Conservation (phyloP, 176 grass and related monocot genomes). For the Avena insularis region DNA sequence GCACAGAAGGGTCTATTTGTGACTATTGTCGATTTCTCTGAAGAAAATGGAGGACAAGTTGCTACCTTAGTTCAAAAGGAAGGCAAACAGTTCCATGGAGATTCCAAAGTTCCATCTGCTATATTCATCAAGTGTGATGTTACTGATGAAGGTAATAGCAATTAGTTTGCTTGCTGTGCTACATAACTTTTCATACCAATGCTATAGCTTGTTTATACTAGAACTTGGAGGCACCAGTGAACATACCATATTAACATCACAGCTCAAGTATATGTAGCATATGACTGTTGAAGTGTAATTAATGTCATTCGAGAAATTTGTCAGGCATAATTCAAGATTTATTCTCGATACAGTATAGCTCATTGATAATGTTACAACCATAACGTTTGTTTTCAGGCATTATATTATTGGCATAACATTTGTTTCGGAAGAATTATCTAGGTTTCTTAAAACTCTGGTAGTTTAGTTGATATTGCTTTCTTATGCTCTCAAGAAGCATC, state of each 20-base stretch:
- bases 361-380: neutral
- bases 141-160: slow-evolving; percentile 60
- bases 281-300: neutral
- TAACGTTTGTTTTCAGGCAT: neutral
- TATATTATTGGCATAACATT: neutral
- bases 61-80: slow-evolving; percentile 60
- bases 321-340: neutral
- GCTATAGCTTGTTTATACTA: neutral
- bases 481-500: neutral
- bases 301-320: neutral
- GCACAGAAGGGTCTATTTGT: slow-evolving; percentile 79
- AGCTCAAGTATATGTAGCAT: neutral
- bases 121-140: slow-evolving; percentile 87
- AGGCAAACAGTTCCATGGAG: slow-evolving; percentile 54
- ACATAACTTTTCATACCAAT: neutral
- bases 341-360: neutral
- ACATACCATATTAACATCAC: neutral
- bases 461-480: neutral
- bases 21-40: slow-evolving; percentile 75
- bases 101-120: slow-evolving; percentile 62
- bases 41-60: slow-evolving; percentile 78
- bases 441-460: neutral
- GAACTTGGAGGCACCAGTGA: neutral
- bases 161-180: neutral
- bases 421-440: neutral